Evolutionary conservation across 176 grass and related monocot genomes (phyloP).

Genomic region (Tillandsia leiboldiana): DNA sequence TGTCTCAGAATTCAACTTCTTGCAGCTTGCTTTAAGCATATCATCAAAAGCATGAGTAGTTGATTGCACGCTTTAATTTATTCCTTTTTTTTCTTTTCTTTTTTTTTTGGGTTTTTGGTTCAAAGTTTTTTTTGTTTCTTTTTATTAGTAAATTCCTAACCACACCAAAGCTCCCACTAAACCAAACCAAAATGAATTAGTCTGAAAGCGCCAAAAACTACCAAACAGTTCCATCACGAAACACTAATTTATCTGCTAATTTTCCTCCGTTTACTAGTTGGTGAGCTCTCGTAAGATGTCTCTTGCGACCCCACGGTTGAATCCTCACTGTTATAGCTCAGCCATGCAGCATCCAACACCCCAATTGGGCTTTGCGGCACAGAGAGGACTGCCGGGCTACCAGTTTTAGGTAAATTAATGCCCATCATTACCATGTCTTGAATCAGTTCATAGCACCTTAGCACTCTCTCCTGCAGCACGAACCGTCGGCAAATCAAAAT

Average conservation of each 20-base stretch:
- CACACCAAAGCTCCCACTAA: slow-evolving; percentile 19
- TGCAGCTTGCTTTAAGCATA: slow-evolving; percentile 17
- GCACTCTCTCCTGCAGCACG: slow-evolving; percentile 45
- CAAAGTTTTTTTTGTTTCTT: slow-evolving; percentile 20
- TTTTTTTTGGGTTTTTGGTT: slow-evolving; percentile 23
- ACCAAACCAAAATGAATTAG: slow-evolving; percentile 16
- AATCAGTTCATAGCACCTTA: slow-evolving; percentile 45
- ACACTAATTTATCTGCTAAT: slow-evolving; percentile 31
- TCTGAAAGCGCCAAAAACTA: slow-evolving; percentile 7
- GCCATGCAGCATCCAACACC: slow-evolving; percentile 63
- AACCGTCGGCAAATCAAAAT: neutral
- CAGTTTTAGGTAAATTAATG: slow-evolving; percentile 27
- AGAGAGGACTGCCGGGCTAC: slow-evolving; percentile 21
- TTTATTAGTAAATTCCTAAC: slow-evolving; percentile 3
- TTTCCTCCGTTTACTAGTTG: slow-evolving; percentile 72
- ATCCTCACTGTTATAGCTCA: slow-evolving; percentile 63
- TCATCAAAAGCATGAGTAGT: slow-evolving; percentile 20
- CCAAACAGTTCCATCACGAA: neutral
- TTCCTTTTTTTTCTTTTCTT: neutral
- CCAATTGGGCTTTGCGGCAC: slow-evolving; percentile 61
- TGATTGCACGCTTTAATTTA: slow-evolving; percentile 1
- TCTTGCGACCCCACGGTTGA: slow-evolving; percentile 41
- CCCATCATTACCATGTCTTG: slow-evolving; percentile 36
- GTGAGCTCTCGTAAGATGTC: slow-evolving; percentile 20
- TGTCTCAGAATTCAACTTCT: slow-evolving; percentile 18